Base-by-base conservation (phyloP, 164 flowering plant genomes). In the Tinospora cordifolia region DNA sequence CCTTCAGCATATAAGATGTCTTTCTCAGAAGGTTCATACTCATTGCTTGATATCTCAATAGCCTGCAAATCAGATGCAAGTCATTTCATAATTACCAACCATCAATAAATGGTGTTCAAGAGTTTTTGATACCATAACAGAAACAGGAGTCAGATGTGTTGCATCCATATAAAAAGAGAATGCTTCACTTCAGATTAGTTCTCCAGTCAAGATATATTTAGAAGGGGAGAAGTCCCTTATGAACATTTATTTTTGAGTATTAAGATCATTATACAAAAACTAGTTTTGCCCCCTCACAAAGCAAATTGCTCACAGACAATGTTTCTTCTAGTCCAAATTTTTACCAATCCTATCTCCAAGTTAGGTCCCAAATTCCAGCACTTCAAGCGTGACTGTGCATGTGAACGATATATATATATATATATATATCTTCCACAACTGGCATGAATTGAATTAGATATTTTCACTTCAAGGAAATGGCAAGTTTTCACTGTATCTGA, bases 1-100 rank as follows among this genome's bases (percentile, higher is more conserved):
- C 99, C 98, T 89, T 93, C 98, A 1, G 98, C 93, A 77, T 86
- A 92, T 39, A 95, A 76, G 65, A 92, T 91, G 79, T 95, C 99
- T 40, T 85, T 73, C 57, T 95, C 99, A 6, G 92, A 84, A 72
- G 99, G 99, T 69, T 86, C 98, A 69, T 92, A 95, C 69, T 95
- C 99, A 71, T 95, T 92, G 83, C 99, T 89, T 17, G 97, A 95
- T 60, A 95, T 79, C 81, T 95, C 99, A 63, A 93, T 92, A 36
- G 97, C 99, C 99, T 95, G 84, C 71, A 59, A 60, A 72, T 22
- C 36, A 44, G 58, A 59, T 25, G 58, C 19, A 47, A 6, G 19
- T 47, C 19, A 47, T 47, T 0, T 47, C 14, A 14, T 47, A 13
- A 47, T 47, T 13, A 15, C 14, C 19, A 19, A 47, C 14, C 19